Base-by-base conservation (phyloP, 345 rosid species). In the Cochlearia excelsa region DNA sequence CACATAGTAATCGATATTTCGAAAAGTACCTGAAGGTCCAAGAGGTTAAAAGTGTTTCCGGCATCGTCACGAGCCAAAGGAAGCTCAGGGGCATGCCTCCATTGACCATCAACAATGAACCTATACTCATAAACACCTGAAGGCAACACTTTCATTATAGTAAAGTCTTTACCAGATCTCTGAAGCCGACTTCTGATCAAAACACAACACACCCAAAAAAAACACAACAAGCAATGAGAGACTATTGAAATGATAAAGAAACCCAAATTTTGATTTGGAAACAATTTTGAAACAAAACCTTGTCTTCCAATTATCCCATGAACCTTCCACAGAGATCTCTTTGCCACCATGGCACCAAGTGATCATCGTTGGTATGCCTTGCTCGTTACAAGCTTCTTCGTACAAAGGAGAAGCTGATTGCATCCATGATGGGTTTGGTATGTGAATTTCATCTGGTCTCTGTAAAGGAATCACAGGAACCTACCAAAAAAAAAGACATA, bases 51-150 rank as follows among this genome's bases (percentile, higher is more conserved):
- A 70, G 85, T 59, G 74, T 84, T 88, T 26, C 96, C 95, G 9
- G 65, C 59, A 67, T 86, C 96, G 68, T 94, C 97, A 58, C 82
- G 83, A 30, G 84, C 78, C 63, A 84, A 84, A 23, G 97, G 99
- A 49, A 90, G 61, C 73, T 90, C 97, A 37, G 95, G 86, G 57
- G 85, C 79, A 74, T 82, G 78, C 79, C 80, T 85, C 90, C 87
- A 76, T 62, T 82, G 95, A 41, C 97, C 97, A 81, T 94, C 99
- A 30, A 90, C 95, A 65, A 94, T 64, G 73, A 90, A 90, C 76
- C 92, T 74, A 56, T 90, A 94, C 62, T 82, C 96, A 68, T 94
- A 94, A 54, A 90, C 90, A 6, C 99, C 99, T 31, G 97, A 90
- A 26, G 97, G 95, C 63, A 94, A 79, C 39, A 94, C 97, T 75